A percentile compares a stretch with the other conserved stretches of the same genome.
These are phyloP conservation scores for Coriaria nepalensis DNA, from an alignment of 306 rosid genomes.

Conservation along the genomic window DNA sequence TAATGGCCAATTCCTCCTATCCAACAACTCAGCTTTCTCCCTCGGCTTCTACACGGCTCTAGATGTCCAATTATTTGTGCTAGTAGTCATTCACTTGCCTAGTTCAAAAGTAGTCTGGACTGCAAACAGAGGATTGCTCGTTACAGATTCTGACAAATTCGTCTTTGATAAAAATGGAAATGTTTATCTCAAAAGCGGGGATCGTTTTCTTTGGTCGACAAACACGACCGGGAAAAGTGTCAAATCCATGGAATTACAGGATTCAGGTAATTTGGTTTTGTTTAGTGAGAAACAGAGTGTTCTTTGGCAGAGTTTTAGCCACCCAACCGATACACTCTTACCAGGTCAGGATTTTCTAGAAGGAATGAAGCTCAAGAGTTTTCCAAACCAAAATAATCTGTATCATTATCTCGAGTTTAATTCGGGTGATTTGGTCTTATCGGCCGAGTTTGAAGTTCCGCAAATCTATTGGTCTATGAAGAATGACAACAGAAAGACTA, in stretches of 20 bases:
- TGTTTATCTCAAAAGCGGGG: conserved; percentile 14
- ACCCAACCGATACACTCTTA: conserved; percentile 46
- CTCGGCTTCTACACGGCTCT: conserved; percentile 19
- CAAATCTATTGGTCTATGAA: conserved; percentile 44
- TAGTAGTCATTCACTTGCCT: conserved; percentile 16
- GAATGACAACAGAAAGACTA: conserved; percentile 21
- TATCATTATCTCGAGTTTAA: conserved; percentile 25
- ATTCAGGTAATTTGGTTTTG: conserved; percentile 45
- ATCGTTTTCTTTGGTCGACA: conserved; percentile 25
- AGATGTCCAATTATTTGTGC: conserved; percentile 13
- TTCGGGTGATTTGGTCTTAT: conserved; percentile 28
- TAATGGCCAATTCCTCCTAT: conserved; percentile 17
- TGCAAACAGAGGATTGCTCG: conserved; percentile 29
- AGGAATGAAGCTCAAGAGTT: conserved; percentile 38
- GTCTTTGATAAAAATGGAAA: conserved; percentile 29
- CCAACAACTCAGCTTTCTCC: conserved; percentile 18
- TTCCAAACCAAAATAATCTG: conserved; percentile 16
- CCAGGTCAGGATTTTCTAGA: conserved; percentile 30
- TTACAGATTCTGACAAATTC: conserved; percentile 20
- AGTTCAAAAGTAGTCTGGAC: conserved; percentile 31
- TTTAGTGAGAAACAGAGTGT: conserved; percentile 16
- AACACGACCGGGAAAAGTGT: conserved; percentile 23
- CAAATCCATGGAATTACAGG: conserved; percentile 25
- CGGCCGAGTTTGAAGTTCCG: conserved; percentile 26
- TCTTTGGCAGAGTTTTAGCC: conserved; percentile 48